Percentiles rank a stretch among this genome's conserved stretches.
Conservation (phyloP, 352 stramenopile species). For the Phytophthora sp. region DNA sequence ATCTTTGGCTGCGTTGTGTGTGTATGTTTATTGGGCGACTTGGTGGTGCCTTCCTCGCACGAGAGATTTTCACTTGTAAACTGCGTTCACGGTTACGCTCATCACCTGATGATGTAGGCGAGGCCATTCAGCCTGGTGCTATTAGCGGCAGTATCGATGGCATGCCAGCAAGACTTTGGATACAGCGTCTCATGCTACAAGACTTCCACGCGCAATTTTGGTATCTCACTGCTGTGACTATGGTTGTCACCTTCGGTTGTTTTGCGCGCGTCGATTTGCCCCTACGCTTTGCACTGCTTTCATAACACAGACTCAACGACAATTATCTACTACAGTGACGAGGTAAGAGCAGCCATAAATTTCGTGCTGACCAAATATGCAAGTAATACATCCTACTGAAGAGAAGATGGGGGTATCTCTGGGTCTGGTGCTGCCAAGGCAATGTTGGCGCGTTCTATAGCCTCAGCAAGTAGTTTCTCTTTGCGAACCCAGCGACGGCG, state of each 20-base stretch:
- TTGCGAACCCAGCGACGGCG: conserved; percentile 82
- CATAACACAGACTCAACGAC: conserved; percentile 18
- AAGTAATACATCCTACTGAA: conserved; percentile 29
- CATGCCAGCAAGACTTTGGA: conserved; percentile 76
- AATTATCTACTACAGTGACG: conserved; percentile 10
- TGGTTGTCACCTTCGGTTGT: conserved; percentile 86
- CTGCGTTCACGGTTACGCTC: conserved; percentile 60
- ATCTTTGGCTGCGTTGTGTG: conserved; percentile 85
- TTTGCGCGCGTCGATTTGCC: conserved; percentile 80
- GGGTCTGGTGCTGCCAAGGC: conserved; percentile 27
- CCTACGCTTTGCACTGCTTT: conserved; percentile 75
- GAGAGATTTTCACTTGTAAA: conserved; percentile 89
- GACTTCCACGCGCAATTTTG: conserved; percentile 89
- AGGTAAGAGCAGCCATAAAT: conserved; percentile 20
- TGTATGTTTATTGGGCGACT: conserved; percentile 86
- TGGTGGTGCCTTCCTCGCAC: conserved; percentile 72
- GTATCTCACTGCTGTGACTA: conserved; percentile 85
- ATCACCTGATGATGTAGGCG: conserved; percentile 28
- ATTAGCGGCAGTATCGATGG: conserved; percentile 58
- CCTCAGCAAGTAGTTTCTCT: conserved; percentile 67
- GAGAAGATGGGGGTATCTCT: conserved; percentile 2
- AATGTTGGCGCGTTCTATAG: conserved; percentile 37
- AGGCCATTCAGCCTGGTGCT: conserved; percentile 13
- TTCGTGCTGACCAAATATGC: conserved; percentile 30
- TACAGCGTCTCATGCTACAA: conserved; percentile 87